Conservation (phyloP, 257 asterid species). For the Prunella vulgaris region DNA sequence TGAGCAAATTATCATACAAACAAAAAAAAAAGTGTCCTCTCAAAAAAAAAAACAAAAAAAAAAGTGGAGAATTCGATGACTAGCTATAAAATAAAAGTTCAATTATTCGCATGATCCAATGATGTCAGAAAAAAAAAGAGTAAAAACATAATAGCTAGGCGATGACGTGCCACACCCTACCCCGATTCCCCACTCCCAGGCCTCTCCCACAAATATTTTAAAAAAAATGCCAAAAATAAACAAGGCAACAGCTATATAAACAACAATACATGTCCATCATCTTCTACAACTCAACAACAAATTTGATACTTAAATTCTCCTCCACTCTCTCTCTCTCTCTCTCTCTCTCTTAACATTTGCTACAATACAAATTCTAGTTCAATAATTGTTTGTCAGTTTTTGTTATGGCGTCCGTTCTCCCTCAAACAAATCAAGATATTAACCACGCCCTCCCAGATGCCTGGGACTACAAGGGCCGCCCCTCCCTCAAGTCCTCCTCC, state of each 20-base stretch:
- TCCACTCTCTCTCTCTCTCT: not conserved
- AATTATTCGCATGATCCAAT: not conserved
- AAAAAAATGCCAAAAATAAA: not conserved
- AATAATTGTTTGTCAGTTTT: not conserved
- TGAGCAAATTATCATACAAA: not conserved
- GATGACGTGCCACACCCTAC: not conserved
- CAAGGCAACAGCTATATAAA: not conserved
- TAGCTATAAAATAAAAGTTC: not conserved
- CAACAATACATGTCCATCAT: not conserved
- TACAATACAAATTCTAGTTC: not conserved
- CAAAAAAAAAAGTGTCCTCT: no score
- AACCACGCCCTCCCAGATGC: conserved; percentile 55
- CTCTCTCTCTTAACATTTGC: not conserved
- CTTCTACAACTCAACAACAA: not conserved
- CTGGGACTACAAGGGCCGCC: conserved; percentile 82
- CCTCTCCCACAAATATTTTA: not conserved
- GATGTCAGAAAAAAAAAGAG: not conserved
- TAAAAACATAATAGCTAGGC: not conserved
- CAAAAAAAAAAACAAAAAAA: no score
- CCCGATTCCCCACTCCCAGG: not conserved
- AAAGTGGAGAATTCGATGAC: not conserved
- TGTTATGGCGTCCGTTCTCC: conserved; percentile 31
- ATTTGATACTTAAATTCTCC: not conserved
- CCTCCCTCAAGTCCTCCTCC: conserved; percentile 53
- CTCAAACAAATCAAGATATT: conserved; percentile 44